A percentile compares a stretch with the other conserved stretches of the same genome.
Evolutionary conservation across 1,284 basidiomycete genomes (phyloP).

Genomic region (Pterulicium gracile): DNA sequence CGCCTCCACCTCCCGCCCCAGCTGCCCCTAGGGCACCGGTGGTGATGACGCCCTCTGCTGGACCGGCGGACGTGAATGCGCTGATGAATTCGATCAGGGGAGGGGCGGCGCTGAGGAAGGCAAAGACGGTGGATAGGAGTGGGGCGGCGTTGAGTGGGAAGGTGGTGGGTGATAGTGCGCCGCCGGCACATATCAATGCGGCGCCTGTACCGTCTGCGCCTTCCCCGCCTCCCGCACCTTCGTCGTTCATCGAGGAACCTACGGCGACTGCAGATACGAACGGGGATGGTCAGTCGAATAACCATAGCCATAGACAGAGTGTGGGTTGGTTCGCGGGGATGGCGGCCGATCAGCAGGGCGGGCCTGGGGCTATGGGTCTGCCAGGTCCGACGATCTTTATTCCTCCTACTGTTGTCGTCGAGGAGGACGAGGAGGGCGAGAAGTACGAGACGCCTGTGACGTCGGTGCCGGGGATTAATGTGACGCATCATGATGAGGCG

Average conservation of each 20-base stretch:
- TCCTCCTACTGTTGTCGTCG: conserved; percentile 45
- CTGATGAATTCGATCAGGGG: conserved; percentile 78
- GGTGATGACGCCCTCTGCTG: conserved; percentile 23
- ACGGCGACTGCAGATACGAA: not conserved
- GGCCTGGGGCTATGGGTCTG: not conserved
- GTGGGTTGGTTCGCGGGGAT: conserved; percentile 89
- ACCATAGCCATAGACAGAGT: conserved; percentile 57
- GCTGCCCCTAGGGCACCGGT: conserved; percentile 24
- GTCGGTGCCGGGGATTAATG: conserved; percentile 43
- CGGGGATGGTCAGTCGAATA: conserved; percentile 14
- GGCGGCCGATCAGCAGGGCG: conserved; percentile 52
- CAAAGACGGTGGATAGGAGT: conserved; percentile 81
- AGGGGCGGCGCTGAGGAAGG: conserved; percentile 67
- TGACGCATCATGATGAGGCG: conserved; percentile 33
- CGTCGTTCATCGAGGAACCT: not conserved
- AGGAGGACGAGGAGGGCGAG: conserved; percentile 38
- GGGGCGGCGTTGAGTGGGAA: conserved; percentile 58
- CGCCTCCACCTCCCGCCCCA: conserved; percentile 24
- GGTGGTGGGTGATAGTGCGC: conserved; percentile 68
- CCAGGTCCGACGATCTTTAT: conserved; percentile 15
- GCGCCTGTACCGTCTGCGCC: conserved; percentile 34
- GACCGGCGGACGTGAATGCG: conserved; percentile 50
- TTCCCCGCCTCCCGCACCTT: conserved; percentile 17
- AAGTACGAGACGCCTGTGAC: conserved; percentile 13
- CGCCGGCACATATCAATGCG: conserved; percentile 61